Base-by-base conservation (phyloP, 140 eudicot genomes). In the Anethum foeniculum region DNA sequence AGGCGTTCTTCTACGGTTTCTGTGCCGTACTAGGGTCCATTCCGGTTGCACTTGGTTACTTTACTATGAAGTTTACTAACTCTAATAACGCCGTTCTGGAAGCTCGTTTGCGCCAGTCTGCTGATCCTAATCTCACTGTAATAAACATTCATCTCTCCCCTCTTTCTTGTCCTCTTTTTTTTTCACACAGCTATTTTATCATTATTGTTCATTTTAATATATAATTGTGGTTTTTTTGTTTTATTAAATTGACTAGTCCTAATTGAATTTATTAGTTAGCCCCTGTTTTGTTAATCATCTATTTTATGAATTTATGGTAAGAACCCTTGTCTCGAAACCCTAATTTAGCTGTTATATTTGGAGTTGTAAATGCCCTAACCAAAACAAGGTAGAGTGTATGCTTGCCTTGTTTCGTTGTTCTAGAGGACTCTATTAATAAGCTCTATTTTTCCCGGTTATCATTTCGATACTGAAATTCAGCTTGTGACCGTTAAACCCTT, bases 1-100 rank as follows among this genome's bases (percentile, higher is more conserved):
- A 89, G 87, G 97, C 97, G 12, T 92, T 92, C 84, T 95, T 95
- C 92, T 83, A 89, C 60, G 83, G 89, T 1, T 95, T 95, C 82
- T 97, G 97, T 19, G 86, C 93, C 6, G 87, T 87, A 0, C 91
- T 97, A 67, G 99, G 90, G 28, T 94, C 91, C 23, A 86, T 95
- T 9, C 99, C 99, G 18, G 93, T 96, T 23, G 82, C 85, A 43
- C 85, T 92, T 48, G 99, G 99, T n/a, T 95, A 86, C 81, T 85
- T 88, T 48, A 97, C 93, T 6, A 95, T 95, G 99, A 91, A 89
- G 81, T 5, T 83, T 82, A 95, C 97, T 67, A 90, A 67, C 79
- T 80, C 92, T 56, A 32, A 77, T 69, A 86, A 88, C 49, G 86
- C 88, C 0, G 78, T 86, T 25, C 97, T 95, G 56, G 99, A 95